Evolutionary conservation across 306 rosid species (phyloP).

Genomic region (Prunus padus): DNA sequence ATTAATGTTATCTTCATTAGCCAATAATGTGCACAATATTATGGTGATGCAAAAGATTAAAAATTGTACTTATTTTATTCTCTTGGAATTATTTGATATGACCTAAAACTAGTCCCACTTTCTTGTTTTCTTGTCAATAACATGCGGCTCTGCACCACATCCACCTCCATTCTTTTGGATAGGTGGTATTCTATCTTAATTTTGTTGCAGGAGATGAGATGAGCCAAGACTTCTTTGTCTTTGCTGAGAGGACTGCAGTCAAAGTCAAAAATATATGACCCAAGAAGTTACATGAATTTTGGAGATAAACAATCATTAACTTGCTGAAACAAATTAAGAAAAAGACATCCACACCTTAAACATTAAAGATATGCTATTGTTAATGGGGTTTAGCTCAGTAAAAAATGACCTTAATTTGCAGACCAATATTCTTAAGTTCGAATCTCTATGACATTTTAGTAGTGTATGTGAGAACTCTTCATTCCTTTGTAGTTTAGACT

Average conservation of each 20-base stretch:
- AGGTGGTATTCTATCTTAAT: background rate
- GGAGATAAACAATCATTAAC: no score
- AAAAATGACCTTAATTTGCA: no score
- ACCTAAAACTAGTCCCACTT: background rate
- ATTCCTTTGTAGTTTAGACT: no score
- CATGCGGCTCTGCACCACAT: background rate
- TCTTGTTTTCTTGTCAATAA: background rate
- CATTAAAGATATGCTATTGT: no score
- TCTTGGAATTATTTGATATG: background rate
- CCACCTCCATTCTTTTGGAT: background rate
- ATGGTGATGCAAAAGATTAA: no score
- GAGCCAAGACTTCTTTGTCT: background rate
- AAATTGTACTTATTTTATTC: background rate
- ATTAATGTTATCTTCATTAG: background rate
- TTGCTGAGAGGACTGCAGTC: background rate
- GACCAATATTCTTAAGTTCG: no score
- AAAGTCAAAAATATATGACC: no score
- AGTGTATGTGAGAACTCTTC: no score
- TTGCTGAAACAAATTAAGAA: no score
- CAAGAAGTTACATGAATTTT: no score
- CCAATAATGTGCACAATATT: background rate
- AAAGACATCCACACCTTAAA: no score
- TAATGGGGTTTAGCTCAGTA: rapidly evolving
- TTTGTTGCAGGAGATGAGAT: background rate
- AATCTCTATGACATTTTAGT: rapidly evolving